phyloP scores from a whole-genome alignment of 2,329 filamentous ascomycete species.

The Leptographium lundbergii region DNA sequence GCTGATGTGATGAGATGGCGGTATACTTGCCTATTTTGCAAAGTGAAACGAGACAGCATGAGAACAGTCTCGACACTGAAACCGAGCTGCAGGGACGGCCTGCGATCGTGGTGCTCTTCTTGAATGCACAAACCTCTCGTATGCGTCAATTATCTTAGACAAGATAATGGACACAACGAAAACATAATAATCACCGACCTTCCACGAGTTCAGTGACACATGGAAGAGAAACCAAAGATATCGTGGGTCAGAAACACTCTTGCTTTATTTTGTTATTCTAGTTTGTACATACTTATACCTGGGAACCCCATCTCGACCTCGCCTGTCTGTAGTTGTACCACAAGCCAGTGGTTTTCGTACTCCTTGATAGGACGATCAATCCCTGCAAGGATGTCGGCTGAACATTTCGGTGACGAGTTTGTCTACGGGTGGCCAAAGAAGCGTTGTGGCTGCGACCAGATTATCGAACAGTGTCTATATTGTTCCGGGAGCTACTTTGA shows the following conservation, averaged over 20 bases:
- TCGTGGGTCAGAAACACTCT: not conserved
- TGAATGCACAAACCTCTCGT: not conserved
- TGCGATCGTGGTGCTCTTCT: not conserved
- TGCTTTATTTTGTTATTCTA: not conserved
- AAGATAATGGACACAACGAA: not conserved
- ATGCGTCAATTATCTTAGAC: not conserved
- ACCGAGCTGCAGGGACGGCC: not conserved
- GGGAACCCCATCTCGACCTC: not conserved
- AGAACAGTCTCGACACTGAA: not conserved
- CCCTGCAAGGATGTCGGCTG: not conserved
- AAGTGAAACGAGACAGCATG: not conserved
- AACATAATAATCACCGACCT: not conserved
- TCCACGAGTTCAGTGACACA: not conserved
- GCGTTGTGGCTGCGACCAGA: slow-evolving; percentile 8
- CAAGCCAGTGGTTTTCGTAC: not conserved
- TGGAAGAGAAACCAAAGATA: not conserved
- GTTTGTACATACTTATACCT: not conserved
- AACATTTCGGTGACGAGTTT: slow-evolving; percentile 7
- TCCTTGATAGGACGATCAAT: not conserved
- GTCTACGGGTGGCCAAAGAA: slow-evolving; percentile 10
- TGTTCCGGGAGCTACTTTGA: slow-evolving; percentile 11
- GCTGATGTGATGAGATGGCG: too few species aligned
- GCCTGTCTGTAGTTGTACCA: not conserved
- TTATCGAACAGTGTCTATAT: slow-evolving; percentile 9
- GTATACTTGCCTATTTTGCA: too few species aligned